Evolutionary conservation across 2,329 filamentous ascomycete species (phyloP), one percentile per base, ranked within the genome.

Genomic region (Gaeumannomyces sp.): DNA sequence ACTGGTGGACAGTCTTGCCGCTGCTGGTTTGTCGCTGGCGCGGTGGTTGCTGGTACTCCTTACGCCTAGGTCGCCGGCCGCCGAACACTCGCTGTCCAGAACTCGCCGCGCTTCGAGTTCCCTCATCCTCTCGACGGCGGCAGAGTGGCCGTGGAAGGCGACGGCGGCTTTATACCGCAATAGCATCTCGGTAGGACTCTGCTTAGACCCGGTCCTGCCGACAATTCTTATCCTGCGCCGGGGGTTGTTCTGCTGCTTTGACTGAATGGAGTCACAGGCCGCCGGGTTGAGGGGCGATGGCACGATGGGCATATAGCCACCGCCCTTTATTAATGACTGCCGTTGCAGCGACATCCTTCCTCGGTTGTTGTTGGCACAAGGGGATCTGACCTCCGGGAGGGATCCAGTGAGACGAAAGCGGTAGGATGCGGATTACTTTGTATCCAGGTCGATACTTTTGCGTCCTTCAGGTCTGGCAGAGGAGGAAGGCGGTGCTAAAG

Each of bases 251-350:
- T 63, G 61, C 62, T 45, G 56, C n/a, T 27, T 45, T 64, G 65
- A 66, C 65, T 67, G 65, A 65, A 67, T 63, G 64, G 65, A 45
- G 62, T 65, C 60, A 62, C 64, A 62, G 53, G 60, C 64, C 53
- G 62, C 66, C 27, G 63, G 50, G 65, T 65, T 65, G 64, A 66
- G 70, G 68, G 72, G 66, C 64, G 67, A 64, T 50, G 68, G 64
- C 35, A 58, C 59, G 10, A 67, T 56, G 67, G 62, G 64, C n/a
- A 31, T 50, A 61, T 45, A 35, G 60, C 25, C 60, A 58, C 60
- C 65, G 50, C 65, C 66, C 70, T 70, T 63, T 64, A 68, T 25
- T n/a, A 22, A 53, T 25, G 45, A 25, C 22, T n/a, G 45, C 22
- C 22, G 45, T 22, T 10, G 14, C 19, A 53, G 45, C 22, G 45